These are phyloP conservation scores for Fusarium newnesense DNA, from an alignment of 2,329 filamentous ascomycete species.

Conservation along the genomic window DNA sequence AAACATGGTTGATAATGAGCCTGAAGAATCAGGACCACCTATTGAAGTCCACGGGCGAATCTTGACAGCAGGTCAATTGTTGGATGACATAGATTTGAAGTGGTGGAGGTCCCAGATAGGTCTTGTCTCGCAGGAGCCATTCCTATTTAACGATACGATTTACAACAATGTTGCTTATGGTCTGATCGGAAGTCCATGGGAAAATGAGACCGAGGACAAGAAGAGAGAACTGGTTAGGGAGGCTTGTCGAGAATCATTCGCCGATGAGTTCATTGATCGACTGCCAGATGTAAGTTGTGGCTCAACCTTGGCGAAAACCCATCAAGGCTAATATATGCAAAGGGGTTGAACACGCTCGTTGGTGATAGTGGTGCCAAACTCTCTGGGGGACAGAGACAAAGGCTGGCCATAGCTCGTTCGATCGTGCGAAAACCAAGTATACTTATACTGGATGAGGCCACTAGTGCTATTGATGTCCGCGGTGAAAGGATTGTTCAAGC, in stretches of 20 bases:
- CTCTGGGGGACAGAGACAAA: conserved; percentile 87
- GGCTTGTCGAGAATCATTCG: conserved; percentile 75
- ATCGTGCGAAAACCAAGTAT: conserved; percentile 78
- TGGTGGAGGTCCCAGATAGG: conserved; percentile 73
- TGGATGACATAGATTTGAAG: conserved; percentile 69
- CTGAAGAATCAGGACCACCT: conserved; percentile 53
- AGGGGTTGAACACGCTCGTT: conserved; percentile 78
- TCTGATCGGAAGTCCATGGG: conserved; percentile 62
- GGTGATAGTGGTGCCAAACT: conserved; percentile 82
- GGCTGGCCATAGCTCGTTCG: conserved; percentile 79
- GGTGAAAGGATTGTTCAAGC: conserved; percentile 71
- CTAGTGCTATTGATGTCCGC: conserved; percentile 69
- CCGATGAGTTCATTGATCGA: conserved; percentile 74
- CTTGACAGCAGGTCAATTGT: conserved; percentile 61
- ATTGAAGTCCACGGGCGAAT: conserved; percentile 61
- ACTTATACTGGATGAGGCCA: conserved; percentile 81
- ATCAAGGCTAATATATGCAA: conserved; percentile 15
- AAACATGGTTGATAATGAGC: conserved; percentile 43
- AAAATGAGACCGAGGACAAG: conserved; percentile 62
- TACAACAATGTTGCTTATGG: conserved; percentile 71
- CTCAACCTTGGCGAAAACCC: neutral
- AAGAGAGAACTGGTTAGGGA: conserved; percentile 70
- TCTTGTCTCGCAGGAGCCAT: conserved; percentile 75
- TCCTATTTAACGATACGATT: conserved; percentile 74
- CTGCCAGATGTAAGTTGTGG: conserved; percentile 61